Conservation (phyloP, 2,329 filamentous ascomycete species). For the Calonectria pauciramosa region DNA sequence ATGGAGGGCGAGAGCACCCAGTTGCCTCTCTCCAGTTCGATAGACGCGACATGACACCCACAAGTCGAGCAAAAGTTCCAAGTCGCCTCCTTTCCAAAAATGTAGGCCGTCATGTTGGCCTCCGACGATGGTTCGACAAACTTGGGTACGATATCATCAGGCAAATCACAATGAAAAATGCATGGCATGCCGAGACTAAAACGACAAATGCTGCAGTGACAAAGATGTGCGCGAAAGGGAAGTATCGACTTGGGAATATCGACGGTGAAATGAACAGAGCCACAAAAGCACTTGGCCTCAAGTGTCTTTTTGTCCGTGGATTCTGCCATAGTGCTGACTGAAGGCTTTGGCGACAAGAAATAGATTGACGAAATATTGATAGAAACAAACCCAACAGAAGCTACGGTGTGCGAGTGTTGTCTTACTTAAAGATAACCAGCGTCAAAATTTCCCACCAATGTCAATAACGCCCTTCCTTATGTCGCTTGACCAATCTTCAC, state of each 20-base stretch:
- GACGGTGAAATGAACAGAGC: slow-evolving; percentile 58
- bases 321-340: slow-evolving; percentile 34
- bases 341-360: not conserved
- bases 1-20: slow-evolving; percentile 59
- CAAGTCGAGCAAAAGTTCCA: slow-evolving; percentile 62
- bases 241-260: slow-evolving; percentile 54
- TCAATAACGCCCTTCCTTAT: slow-evolving; percentile 22
- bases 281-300: slow-evolving; percentile 61
- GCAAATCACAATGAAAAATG: slow-evolving; percentile 57
- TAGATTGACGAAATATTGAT: not conserved
- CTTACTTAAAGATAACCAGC: not conserved
- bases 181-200: slow-evolving; percentile 57
- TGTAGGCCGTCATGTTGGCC: slow-evolving; percentile 54
- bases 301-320: slow-evolving; percentile 50
- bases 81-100: slow-evolving; percentile 43
- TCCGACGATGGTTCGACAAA: slow-evolving; percentile 57
- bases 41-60: slow-evolving; percentile 59
- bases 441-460: slow-evolving; percentile 10
- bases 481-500: not conserved
- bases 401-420: not conserved
- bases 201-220: slow-evolving; percentile 62
- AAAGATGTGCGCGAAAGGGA: slow-evolving; percentile 59
- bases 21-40: slow-evolving; percentile 46
- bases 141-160: slow-evolving; percentile 49
- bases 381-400: not conserved